Evolutionary conservation across 176 grass and related monocot genomes (phyloP).

Genomic region (bread wheat (Triticum aestivum)): IWGSC_CS_RefSeq_v2.1 NC_057812.1:334936166-334936665

Average conservation of each 20-base stretch:
- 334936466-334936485: not conserved
- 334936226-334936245: not conserved
- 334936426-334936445: not conserved
- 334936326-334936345: not conserved
- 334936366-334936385: not conserved
- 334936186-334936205: not conserved
- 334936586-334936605: not conserved
- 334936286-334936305: constrained; percentile 11
- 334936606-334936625: not conserved
- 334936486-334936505: not conserved
- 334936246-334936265: constrained; percentile 17
- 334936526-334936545: not conserved
- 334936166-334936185: constrained; percentile 1
- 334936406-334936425: not conserved
- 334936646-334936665: not conserved
- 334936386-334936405: not conserved
- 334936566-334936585: not conserved
- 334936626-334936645: not conserved
- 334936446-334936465: not conserved
- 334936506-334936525: not conserved
- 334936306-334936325: not conserved
- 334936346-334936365: constrained; percentile 4
- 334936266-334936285: not conserved
- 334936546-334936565: not conserved
- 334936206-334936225: constrained; percentile 14